Percentiles rank a stretch among this genome's conserved stretches.
phyloP scores from a whole-genome alignment of 2,329 filamentous ascomycete species.

The Fonsecaea multimorphosa region DNA sequence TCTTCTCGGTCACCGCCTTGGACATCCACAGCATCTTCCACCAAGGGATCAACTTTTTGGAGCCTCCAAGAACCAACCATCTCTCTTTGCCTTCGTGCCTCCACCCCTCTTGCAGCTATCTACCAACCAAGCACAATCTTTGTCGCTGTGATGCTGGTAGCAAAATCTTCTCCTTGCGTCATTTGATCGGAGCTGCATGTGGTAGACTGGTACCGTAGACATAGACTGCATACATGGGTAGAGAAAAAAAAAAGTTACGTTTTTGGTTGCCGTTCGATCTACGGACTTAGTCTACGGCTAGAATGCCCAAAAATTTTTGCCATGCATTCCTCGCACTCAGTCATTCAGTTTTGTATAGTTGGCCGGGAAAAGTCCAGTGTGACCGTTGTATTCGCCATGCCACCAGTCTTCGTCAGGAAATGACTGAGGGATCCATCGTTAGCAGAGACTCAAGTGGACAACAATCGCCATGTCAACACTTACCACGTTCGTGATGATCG shows the following conservation, averaged over 20 bases:
- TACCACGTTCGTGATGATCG: slow-evolving; percentile 78
- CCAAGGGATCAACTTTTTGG: slow-evolving; percentile 2
- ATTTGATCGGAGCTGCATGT: slow-evolving; percentile 1
- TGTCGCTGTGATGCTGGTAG: background rate
- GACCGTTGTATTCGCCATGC: slow-evolving; percentile 83
- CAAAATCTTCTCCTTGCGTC: slow-evolving; percentile 9
- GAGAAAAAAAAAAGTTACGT: slow-evolving; percentile 8
- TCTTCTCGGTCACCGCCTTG: slow-evolving; percentile 23
- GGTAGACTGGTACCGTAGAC: no score
- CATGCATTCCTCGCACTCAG: slow-evolving; percentile 33
- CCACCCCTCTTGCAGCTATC: background rate
- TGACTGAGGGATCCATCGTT: slow-evolving; percentile 61
- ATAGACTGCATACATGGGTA: background rate
- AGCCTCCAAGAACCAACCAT: background rate
- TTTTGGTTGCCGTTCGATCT: slow-evolving; percentile 7
- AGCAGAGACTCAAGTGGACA: background rate
- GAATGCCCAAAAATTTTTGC: background rate
- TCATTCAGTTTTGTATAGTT: slow-evolving; percentile 56
- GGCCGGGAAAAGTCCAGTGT: slow-evolving; percentile 78
- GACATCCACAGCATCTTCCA: slow-evolving; percentile 9
- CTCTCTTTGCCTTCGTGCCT: slow-evolving; percentile 1
- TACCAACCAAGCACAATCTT: background rate
- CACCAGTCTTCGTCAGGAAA: slow-evolving; percentile 99
- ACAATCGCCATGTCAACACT: slow-evolving; percentile 46
- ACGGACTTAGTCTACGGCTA: background rate